Conservation (phyloP, 2,329 filamentous ascomycete genomes). For the Piedraia hortae region DNA sequence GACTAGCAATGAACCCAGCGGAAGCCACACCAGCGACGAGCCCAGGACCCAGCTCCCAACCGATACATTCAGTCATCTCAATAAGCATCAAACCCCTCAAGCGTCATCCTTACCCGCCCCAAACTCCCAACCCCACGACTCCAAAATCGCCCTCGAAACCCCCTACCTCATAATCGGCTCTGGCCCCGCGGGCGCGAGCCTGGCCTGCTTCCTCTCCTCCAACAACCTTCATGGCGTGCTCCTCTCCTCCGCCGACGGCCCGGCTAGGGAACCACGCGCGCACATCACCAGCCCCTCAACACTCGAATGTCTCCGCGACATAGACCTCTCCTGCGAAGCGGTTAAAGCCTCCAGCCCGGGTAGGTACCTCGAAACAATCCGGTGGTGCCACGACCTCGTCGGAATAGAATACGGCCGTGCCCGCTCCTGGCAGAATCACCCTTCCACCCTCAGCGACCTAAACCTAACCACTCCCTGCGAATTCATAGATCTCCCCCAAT, state of each 20-base stretch:
- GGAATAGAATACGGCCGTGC: conserved; percentile 18
- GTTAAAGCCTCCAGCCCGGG: conserved; percentile 10
- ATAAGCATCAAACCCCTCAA: no score
- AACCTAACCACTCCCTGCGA: conserved; percentile 15
- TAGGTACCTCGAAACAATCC: conserved; percentile 14
- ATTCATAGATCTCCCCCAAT: conserved; percentile 18
- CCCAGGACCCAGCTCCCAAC: no score
- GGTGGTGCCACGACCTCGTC: conserved; percentile 18
- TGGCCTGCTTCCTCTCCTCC: conserved; percentile 11
- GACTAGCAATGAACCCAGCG: no score
- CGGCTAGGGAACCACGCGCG: conserved; percentile 28
- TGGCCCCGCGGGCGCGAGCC: conserved; percentile 10
- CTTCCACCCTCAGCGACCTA: no score
- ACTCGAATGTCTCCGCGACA: conserved; percentile 22
- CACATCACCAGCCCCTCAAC: conserved; percentile 34
- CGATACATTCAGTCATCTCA: no score
- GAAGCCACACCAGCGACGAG: no score
- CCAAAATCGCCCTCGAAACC: no score
- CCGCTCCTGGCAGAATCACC: conserved; percentile 17
- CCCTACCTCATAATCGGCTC: conserved; percentile 9
- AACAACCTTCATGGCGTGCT: conserved; percentile 24
- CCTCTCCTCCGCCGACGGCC: conserved; percentile 21
- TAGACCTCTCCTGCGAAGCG: conserved; percentile 15
- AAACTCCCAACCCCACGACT: no score
- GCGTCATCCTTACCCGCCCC: no score